Evolutionary conservation across 2,329 filamentous ascomycete species (phyloP).

Genomic region (Daldinia sp.): DNA sequence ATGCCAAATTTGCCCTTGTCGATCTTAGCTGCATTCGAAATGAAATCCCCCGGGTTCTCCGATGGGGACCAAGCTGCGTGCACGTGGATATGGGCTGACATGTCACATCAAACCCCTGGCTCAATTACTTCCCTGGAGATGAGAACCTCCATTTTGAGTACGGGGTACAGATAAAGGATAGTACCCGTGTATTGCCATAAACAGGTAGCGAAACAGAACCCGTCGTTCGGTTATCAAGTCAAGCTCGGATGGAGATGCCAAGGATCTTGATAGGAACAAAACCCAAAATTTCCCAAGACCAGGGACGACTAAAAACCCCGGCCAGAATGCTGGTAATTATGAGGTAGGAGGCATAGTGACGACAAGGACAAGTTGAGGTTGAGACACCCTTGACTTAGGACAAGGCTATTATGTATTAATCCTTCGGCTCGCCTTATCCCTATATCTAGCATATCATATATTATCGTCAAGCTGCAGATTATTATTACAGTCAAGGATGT

Average conservation of each 20-base stretch:
- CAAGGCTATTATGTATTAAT: slow-evolving; percentile 1
- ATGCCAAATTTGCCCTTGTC: slow-evolving; percentile 19
- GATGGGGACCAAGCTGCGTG: slow-evolving; percentile 19
- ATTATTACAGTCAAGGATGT: slow-evolving; percentile 28
- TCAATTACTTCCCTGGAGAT: slow-evolving; percentile 14
- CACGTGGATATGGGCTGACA: slow-evolving; percentile 34
- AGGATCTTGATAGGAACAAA: slow-evolving; percentile 19
- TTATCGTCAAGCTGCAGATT: slow-evolving; percentile 17
- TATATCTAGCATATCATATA: slow-evolving; percentile 23
- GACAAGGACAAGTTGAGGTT: slow-evolving; percentile 15
- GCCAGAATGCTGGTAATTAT: neutral
- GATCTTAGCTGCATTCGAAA: slow-evolving; percentile 28
- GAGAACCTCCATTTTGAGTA: slow-evolving; percentile 7
- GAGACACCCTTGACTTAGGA: neutral
- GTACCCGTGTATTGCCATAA: slow-evolving; percentile 1
- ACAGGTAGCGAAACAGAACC: slow-evolving; percentile 14
- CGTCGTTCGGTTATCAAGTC: neutral
- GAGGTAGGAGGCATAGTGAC: slow-evolving; percentile 18
- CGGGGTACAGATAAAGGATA: slow-evolving; percentile 27
- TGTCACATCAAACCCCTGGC: slow-evolving; percentile 24
- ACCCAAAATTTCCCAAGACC: neutral
- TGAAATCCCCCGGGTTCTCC: slow-evolving; percentile 17
- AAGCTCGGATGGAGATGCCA: neutral
- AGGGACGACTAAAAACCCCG: slow-evolving; percentile 1
- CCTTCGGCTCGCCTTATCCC: slow-evolving; percentile 19